Percentiles rank a stretch among this genome's conserved stretches.
phyloP scores from a whole-genome alignment of 2,329 filamentous ascomycete species.

The Colletotrichum salicis region DNA sequence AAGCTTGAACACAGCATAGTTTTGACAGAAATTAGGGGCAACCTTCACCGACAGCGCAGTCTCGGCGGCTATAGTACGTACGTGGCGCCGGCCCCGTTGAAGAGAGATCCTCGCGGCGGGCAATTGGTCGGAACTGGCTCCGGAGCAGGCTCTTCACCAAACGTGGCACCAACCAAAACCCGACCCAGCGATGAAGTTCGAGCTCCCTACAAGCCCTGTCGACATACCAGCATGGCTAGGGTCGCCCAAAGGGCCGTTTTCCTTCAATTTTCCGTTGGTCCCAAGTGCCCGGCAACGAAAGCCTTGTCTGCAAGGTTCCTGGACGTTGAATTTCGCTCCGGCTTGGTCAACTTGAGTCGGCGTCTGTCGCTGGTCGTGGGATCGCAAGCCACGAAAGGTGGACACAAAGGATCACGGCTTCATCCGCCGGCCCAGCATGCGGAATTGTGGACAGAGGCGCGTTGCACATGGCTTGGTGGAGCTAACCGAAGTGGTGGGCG shows the following conservation, averaged over 20 bases:
- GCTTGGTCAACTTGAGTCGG: constrained; percentile 3
- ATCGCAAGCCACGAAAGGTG: constrained; percentile 12
- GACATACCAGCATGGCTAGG: constrained; percentile 10
- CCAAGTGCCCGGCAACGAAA: constrained; percentile 25
- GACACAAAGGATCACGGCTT: constrained; percentile 31
- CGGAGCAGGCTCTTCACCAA: constrained; percentile 21
- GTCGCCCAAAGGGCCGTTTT: constrained; percentile 24
- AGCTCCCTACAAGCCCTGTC: constrained; percentile 17
- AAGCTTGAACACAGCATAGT: background rate
- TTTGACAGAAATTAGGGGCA: background rate
- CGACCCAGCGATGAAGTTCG: background rate
- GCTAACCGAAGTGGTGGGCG: background rate
- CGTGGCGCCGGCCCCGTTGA: background rate
- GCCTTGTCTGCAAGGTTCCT: constrained; percentile 13
- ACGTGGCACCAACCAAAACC: background rate
- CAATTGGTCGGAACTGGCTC: constrained; percentile 12
- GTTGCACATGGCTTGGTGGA: constrained; percentile 19
- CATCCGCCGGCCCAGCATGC: constrained; percentile 29
- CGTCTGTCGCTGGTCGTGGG: background rate
- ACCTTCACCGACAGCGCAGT: background rate
- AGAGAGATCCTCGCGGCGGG: constrained; percentile 12
- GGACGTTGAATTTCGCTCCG: constrained; percentile 4
- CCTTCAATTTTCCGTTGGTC: constrained; percentile 18
- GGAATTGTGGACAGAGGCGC: constrained; percentile 11
- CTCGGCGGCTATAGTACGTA: background rate